A percentile compares a stretch with the other conserved stretches of the same genome.
Conservation (phyloP, 257 asterid species). For the Oldenlandia corymbosa region DNA sequence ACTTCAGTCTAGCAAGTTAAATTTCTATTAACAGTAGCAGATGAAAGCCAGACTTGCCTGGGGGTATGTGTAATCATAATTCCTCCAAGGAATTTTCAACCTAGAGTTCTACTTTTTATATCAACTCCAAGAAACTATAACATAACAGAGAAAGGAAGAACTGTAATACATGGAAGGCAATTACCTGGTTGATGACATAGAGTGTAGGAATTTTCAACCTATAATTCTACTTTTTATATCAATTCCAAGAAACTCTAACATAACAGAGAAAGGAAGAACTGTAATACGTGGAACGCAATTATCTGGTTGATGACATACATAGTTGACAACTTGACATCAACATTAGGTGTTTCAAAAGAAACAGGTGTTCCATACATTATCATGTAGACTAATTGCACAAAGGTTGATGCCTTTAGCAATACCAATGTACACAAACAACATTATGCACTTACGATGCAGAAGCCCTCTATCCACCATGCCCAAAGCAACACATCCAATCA, state of each 20-base stretch:
- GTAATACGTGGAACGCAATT: no score
- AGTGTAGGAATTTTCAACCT: no score
- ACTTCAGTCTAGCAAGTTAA: slow-evolving; percentile 6
- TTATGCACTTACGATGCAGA: slow-evolving; percentile 61
- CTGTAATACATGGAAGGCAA: not conserved
- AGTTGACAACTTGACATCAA: no score
- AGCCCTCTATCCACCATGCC: slow-evolving; percentile 90
- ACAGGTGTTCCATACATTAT: not conserved
- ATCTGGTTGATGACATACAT: no score
- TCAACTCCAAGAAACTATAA: not conserved
- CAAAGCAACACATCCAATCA: slow-evolving; percentile 79
- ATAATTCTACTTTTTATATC: no score
- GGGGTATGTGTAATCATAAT: not conserved
- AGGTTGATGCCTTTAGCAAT: not conserved
- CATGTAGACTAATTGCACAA: no score
- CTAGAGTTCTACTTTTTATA: not conserved
- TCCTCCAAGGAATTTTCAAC: not conserved
- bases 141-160: not conserved
- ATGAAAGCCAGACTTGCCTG: not conserved
- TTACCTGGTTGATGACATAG: no score
- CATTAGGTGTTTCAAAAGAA: not conserved
- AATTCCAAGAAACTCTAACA: no score
- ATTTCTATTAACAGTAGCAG: not conserved
- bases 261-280: no score
- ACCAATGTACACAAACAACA: slow-evolving; percentile 2